Evolutionary conservation across 352 stramenopile species (phyloP).

Genomic region (Pythium sukuiense): DNA sequence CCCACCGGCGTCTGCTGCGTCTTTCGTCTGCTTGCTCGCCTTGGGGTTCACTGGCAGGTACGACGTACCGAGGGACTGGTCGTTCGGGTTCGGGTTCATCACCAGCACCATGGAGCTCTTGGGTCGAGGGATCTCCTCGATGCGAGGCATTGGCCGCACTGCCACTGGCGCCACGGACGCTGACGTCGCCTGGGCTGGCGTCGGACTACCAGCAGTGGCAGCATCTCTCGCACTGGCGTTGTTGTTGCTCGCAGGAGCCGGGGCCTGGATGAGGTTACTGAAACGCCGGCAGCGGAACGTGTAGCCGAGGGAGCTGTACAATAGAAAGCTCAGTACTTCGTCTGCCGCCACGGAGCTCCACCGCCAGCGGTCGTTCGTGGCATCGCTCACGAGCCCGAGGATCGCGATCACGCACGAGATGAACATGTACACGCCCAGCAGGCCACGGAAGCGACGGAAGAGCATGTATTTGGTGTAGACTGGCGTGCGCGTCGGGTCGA

Average conservation of each 20-base stretch:
- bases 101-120: conserved; percentile 31
- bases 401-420: conserved; percentile 46
- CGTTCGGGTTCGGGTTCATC: conserved; percentile 27
- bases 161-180: conserved; percentile 24
- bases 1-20: neutral
- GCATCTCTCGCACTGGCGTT: neutral
- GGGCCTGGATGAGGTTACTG: conserved; percentile 41
- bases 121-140: conserved; percentile 5
- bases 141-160: neutral
- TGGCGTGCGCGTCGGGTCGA: conserved; percentile 48
- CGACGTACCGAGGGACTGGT: conserved; percentile 30
- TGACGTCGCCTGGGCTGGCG: conserved; percentile 2
- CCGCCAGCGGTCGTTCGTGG: conserved; percentile 37
- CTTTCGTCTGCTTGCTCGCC: neutral
- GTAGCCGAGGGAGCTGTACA: conserved; percentile 49
- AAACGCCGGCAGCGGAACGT: conserved; percentile 65
- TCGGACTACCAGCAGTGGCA: neutral
- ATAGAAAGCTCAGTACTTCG: conserved; percentile 42
- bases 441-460: conserved; percentile 48
- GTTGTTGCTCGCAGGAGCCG: conserved; percentile 1
- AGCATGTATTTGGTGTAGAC: conserved; percentile 70
- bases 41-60: conserved; percentile 30
- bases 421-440: conserved; percentile 60
- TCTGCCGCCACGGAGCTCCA: conserved; percentile 34
- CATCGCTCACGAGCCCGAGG: conserved; percentile 42